Percentiles rank a stretch among this genome's conserved stretches.
Evolutionary conservation across 2,329 filamentous ascomycete genomes (phyloP).

Genomic region (Penicillium sumatraense): DNA sequence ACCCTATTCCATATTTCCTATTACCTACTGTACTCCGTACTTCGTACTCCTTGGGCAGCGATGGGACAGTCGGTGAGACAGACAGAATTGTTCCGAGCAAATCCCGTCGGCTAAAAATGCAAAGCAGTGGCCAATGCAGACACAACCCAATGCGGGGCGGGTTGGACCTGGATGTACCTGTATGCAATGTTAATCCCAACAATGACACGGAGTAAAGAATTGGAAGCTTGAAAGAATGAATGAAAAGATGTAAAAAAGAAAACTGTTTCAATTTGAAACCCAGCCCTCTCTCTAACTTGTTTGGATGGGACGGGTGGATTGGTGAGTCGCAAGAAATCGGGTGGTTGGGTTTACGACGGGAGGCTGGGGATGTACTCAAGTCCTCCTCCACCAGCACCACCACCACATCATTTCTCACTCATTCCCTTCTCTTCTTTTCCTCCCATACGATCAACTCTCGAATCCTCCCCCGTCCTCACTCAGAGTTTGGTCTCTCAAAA

Average conservation of each 20-base stretch:
- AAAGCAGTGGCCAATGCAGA: neutral
- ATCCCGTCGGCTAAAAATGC: neutral
- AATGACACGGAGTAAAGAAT: too few species aligned
- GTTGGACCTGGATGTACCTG: neutral
- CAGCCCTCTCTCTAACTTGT: constrained; percentile 19
- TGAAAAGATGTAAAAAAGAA: neutral
- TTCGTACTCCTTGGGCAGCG: neutral
- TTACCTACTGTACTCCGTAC: too few species aligned
- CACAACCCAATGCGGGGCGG: neutral
- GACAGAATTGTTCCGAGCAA: neutral
- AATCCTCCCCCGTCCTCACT: constrained; percentile 9
- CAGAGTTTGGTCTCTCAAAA: constrained; percentile 5
- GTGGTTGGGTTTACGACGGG: constrained; percentile 39
- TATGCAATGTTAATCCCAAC: constrained; percentile 2
- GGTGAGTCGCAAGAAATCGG: constrained; percentile 31
- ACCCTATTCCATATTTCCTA: too few species aligned
- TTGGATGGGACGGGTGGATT: constrained; percentile 11
- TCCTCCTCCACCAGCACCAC: constrained; percentile 16
- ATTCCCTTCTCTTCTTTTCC: constrained; percentile 3
- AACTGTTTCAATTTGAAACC: constrained; percentile 19
- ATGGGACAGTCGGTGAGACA: neutral
- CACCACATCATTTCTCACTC: constrained; percentile 4
- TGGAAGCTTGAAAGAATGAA: neutral
- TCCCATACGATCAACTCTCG: constrained; percentile 22
- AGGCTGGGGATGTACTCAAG: constrained; percentile 35